Conservation (phyloP, 352 stramenopile species). For the Lagenidium sp. region DNA sequence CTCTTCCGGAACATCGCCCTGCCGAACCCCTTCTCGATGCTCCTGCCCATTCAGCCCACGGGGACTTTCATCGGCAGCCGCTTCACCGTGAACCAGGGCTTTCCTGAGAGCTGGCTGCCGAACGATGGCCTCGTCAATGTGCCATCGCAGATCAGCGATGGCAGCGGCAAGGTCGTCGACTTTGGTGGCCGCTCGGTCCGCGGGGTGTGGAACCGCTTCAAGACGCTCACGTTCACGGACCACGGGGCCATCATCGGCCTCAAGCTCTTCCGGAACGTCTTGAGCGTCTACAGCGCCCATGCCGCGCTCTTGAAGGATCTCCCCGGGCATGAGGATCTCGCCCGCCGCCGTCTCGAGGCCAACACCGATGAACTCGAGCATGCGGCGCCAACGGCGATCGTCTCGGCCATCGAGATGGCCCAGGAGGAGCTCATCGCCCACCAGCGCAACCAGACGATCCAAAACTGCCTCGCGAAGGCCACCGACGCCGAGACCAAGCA, state of each 20-base stretch:
- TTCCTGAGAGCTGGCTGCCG: slow-evolving; percentile 14
- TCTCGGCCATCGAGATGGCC: no score
- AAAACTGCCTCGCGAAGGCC: no score
- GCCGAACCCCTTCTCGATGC: slow-evolving; percentile 38
- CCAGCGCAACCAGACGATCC: no score
- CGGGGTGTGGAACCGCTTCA: no score
- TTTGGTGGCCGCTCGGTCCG: no score
- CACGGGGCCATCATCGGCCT: slow-evolving; percentile 5
- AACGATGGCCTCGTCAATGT: slow-evolving; percentile 3
- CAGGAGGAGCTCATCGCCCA: no score
- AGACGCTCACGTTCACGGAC: no score
- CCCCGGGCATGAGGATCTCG: slow-evolving; percentile 2
- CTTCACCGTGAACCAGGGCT: slow-evolving; percentile 4
- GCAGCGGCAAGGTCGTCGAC: slow-evolving; percentile 1
- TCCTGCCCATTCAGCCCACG: slow-evolving; percentile 16
- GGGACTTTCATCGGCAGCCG: slow-evolving; percentile 1
- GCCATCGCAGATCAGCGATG: slow-evolving; percentile 1
- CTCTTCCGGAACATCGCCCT: slow-evolving; percentile 27
- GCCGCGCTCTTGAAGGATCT: slow-evolving; percentile 3
- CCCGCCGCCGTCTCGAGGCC: no score
- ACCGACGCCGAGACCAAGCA: no score
- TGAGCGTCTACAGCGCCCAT: slow-evolving; percentile 7
- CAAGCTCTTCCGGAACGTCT: slow-evolving; percentile 1
- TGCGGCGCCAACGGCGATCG: no score
- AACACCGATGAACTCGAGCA: no score